Conservation (phyloP, 192 early-diverging fungal genomes). For the Lunasporangiospora selenospora region DNA sequence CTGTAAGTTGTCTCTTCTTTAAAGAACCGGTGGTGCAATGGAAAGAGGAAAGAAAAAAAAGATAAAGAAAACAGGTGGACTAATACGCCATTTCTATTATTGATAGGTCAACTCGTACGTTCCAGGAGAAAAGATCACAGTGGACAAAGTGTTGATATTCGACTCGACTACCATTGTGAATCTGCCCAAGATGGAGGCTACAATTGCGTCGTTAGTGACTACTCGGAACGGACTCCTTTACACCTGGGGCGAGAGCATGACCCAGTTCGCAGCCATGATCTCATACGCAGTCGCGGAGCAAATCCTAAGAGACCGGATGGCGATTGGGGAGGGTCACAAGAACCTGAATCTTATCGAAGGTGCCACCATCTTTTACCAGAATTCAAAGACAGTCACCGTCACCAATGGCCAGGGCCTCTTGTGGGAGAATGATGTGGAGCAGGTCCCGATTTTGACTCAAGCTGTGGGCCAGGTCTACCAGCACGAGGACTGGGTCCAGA, state of each 20-base stretch:
- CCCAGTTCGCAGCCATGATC: conserved; percentile 15
- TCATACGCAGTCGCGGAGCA: conserved; percentile 20
- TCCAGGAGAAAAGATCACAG: conserved; percentile 25
- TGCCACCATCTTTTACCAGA: conserved; percentile 8
- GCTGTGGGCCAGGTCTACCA: conserved; percentile 53
- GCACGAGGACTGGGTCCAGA: conserved; percentile 53
- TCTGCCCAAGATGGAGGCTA: conserved; percentile 19
- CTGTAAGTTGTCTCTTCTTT: conserved; percentile 20
- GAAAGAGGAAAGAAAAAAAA: no score
- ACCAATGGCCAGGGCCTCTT: conserved; percentile 1
- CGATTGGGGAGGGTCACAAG: background rate
- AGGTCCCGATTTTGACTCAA: conserved; percentile 27
- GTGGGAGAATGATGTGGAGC: conserved; percentile 57
- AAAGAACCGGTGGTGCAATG: no score
- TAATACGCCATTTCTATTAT: no score
- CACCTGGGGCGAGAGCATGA: conserved; percentile 30
- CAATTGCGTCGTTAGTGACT: background rate
- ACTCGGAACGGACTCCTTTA: conserved; percentile 8
- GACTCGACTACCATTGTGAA: conserved; percentile 41
- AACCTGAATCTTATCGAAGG: conserved; percentile 20
- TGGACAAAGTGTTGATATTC: conserved; percentile 42
- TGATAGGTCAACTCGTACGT: conserved; percentile 34
- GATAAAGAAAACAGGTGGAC: no score
- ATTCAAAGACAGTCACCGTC: conserved; percentile 5
- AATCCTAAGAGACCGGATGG: background rate